Conservation (phyloP, 2,329 filamentous ascomycete species). For the Ophiostoma sp. region DNA sequence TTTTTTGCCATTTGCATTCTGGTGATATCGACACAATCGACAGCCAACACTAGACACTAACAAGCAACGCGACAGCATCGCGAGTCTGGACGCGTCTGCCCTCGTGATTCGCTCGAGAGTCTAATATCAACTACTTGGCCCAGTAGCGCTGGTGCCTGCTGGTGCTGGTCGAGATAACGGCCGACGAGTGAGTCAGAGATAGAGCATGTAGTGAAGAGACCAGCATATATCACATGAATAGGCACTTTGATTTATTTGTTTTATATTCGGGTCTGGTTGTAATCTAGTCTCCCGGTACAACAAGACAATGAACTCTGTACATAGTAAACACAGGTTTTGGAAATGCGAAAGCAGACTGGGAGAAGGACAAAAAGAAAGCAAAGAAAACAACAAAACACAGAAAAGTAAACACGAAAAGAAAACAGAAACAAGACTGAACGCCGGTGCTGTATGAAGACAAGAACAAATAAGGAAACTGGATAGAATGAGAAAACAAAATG, state of each 20-base stretch:
- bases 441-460: slow-evolving; percentile 2
- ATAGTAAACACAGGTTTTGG: not conserved
- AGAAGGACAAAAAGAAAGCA: not conserved
- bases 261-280: not conserved
- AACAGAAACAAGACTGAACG: not conserved
- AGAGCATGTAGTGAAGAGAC: not conserved
- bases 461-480: not conserved
- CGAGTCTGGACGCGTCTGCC: not conserved
- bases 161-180: not conserved
- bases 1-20: not conserved
- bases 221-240: not conserved
- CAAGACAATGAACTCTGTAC: not conserved
- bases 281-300: slow-evolving; percentile 1
- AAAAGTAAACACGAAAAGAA: not conserved
- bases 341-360: not conserved
- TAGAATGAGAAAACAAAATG: not conserved
- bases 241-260: not conserved
- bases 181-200: not conserved
- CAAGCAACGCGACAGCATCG: not conserved
- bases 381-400: not conserved
- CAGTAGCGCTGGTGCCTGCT: not conserved
- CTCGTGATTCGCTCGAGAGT: not conserved
- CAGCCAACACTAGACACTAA: not conserved
- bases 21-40: not conserved
- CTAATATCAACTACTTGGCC: not conserved